Conservation (phyloP, 2,329 filamentous ascomycete species). For the Phaeoacremonium minimum region DNA sequence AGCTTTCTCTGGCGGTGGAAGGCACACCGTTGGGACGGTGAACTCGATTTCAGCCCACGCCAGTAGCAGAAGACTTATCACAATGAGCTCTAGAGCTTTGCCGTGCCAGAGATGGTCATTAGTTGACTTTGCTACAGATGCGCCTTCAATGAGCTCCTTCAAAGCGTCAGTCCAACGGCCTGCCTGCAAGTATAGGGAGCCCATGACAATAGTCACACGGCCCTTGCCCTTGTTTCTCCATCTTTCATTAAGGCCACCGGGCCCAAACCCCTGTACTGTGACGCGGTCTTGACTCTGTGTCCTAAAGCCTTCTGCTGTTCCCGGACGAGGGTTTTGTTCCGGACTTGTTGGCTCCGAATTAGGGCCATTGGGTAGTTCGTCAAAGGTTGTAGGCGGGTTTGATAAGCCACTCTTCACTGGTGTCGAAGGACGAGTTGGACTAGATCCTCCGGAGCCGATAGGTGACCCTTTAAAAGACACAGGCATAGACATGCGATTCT, state of each 20-base stretch:
- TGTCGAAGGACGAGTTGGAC: slow-evolving; percentile 45
- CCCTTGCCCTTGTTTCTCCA: slow-evolving; percentile 78
- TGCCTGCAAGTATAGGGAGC: slow-evolving; percentile 80
- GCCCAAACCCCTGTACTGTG: slow-evolving; percentile 67
- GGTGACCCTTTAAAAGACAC: slow-evolving; percentile 44
- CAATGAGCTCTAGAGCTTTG: slow-evolving; percentile 85
- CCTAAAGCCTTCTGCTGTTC: slow-evolving; percentile 38
- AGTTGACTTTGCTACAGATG: slow-evolving; percentile 68
- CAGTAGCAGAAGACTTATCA: slow-evolving; percentile 77
- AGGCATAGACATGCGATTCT: slow-evolving; percentile 79
- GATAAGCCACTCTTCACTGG: slow-evolving; percentile 44
- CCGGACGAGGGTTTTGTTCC: slow-evolving; percentile 34
- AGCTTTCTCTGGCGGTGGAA: slow-evolving; percentile 44
- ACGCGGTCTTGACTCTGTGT: slow-evolving; percentile 51
- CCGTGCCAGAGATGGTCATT: slow-evolving; percentile 98
- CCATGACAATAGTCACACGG: slow-evolving; percentile 73
- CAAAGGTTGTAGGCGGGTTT: slow-evolving; percentile 43
- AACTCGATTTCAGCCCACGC: slow-evolving; percentile 85
- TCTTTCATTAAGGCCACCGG: slow-evolving; percentile 68
- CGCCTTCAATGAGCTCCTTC: slow-evolving; percentile 77
- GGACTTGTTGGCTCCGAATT: slow-evolving; percentile 32
- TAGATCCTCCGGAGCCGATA: slow-evolving; percentile 39
- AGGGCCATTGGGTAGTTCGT: slow-evolving; percentile 34
- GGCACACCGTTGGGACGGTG: slow-evolving; percentile 59
- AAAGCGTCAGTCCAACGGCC: slow-evolving; percentile 88